These are phyloP conservation scores for Leccinum glutinopallens DNA, from an alignment of 1,284 basidiomycete species.

Conservation along the genomic window DNA sequence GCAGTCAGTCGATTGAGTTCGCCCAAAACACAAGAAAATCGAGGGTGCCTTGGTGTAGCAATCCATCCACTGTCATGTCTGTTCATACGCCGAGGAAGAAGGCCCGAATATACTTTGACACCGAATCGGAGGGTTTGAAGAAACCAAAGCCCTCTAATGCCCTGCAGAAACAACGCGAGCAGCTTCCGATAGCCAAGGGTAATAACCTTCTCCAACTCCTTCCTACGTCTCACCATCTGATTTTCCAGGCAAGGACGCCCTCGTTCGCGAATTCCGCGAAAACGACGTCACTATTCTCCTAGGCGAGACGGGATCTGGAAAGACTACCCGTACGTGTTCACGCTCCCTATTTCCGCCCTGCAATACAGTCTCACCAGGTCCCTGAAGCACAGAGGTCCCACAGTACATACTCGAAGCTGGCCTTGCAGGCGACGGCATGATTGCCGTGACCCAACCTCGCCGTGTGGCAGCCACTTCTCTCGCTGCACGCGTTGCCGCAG, in stretches of 20 bases:
- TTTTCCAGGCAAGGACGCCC: conserved; percentile 65
- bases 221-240: conserved; percentile 6
- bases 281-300: conserved; percentile 92
- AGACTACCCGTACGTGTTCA: conserved; percentile 83
- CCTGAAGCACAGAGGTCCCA: conserved; percentile 71
- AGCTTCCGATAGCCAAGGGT: conserved; percentile 82
- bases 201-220: conserved; percentile 3
- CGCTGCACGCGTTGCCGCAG: conserved; percentile 85
- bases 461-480: conserved; percentile 94
- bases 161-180: conserved; percentile 63
- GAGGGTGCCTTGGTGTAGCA: not conserved
- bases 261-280: conserved; percentile 71
- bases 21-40: not conserved
- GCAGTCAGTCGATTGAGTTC: not conserved
- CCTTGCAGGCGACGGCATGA: conserved; percentile 62
- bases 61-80: conserved; percentile 21
- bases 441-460: conserved; percentile 92
- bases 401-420: conserved; percentile 85
- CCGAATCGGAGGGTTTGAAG: conserved; percentile 16
- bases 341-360: conserved; percentile 4
- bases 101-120: conserved; percentile 19
- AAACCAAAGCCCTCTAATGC: conserved; percentile 15
- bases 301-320: conserved; percentile 97
- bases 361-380: conserved; percentile 21
- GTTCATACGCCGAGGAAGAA: conserved; percentile 31